phyloP scores from a whole-genome alignment of 2,329 filamentous ascomycete genomes.

The Venturia asperata region DNA sequence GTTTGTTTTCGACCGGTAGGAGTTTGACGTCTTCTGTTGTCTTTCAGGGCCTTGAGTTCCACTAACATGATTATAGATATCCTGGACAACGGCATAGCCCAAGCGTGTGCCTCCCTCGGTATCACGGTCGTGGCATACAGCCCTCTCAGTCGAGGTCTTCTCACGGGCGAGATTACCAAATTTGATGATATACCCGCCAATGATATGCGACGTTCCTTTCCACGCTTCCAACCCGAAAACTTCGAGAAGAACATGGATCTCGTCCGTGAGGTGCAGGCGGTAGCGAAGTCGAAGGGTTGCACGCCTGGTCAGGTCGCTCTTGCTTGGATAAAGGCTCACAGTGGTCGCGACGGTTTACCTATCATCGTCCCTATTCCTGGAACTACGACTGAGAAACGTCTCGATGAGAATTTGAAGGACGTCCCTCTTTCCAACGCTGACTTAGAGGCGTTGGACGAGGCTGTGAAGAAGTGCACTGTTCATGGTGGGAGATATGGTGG shows the following conservation, averaged over 20 bases:
- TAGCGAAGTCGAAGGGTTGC: slow-evolving; percentile 52
- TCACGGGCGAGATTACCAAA: slow-evolving; percentile 38
- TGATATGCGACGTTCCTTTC: slow-evolving; percentile 33
- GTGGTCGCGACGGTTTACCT: slow-evolving; percentile 38
- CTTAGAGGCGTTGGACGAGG: slow-evolving; percentile 12
- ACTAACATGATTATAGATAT: slow-evolving; percentile 48
- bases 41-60: too few species aligned
- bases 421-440: slow-evolving; percentile 11
- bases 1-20: slow-evolving; percentile 44
- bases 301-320: slow-evolving; percentile 44
- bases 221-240: slow-evolving; percentile 56
- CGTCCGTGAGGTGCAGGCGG: slow-evolving; percentile 47
- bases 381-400: slow-evolving; percentile 31
- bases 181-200: slow-evolving; percentile 33
- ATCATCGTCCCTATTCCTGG: slow-evolving; percentile 41
- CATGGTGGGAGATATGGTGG: slow-evolving; percentile 14
- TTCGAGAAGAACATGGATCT: slow-evolving; percentile 60
- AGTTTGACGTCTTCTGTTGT: slow-evolving; percentile 24
- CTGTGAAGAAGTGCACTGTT: slow-evolving; percentile 11
- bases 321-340: slow-evolving; percentile 42
- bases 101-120: slow-evolving; percentile 51
- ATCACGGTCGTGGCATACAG: slow-evolving; percentile 69
- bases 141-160: slow-evolving; percentile 57
- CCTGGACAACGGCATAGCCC: slow-evolving; percentile 51
- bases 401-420: slow-evolving; percentile 35